Evolutionary conservation across 805 yeast genomes (phyloP).

Genomic region (Saccharomycopsis fibuligera): DNA sequence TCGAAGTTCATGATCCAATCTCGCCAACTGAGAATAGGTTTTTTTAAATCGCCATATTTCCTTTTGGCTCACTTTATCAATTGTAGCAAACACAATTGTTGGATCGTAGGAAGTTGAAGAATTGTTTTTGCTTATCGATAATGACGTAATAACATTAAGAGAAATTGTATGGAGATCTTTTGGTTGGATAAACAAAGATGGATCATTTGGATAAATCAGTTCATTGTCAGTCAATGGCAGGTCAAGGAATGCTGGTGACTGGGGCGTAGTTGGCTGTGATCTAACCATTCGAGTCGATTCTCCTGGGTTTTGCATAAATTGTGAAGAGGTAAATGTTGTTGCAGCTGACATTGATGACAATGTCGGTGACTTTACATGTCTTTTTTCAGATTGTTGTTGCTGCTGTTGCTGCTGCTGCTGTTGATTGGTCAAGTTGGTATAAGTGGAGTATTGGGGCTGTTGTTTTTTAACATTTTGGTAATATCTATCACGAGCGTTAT

Average conservation of each 20-base stretch:
- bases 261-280: slow-evolving; percentile 16
- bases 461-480: slow-evolving; percentile 5
- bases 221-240: slow-evolving; percentile 1
- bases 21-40: slow-evolving; percentile 49
- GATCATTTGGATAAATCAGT: slow-evolving; percentile 31
- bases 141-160: slow-evolving; percentile 44
- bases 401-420: not conserved
- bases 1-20: slow-evolving; percentile 54
- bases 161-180: slow-evolving; percentile 47
- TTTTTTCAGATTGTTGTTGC: not conserved
- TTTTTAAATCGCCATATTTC: slow-evolving; percentile 76
- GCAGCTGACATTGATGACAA: slow-evolving; percentile 1
- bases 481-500: slow-evolving; percentile 9
- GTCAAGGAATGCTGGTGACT: slow-evolving; percentile 2
- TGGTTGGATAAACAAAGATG: slow-evolving; percentile 51
- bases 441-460: slow-evolving; percentile 9
- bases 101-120: slow-evolving; percentile 54
- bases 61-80: slow-evolving; percentile 52
- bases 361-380: slow-evolving; percentile 17
- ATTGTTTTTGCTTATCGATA: slow-evolving; percentile 32
- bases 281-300: not conserved
- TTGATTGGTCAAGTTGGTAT: slow-evolving; percentile 2
- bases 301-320: not conserved
- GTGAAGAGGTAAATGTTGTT: not conserved
- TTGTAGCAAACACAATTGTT: slow-evolving; percentile 51